phyloP scores from a whole-genome alignment of 495 filamentous ascomycete species.

The Pyrenula massariospora region DNA sequence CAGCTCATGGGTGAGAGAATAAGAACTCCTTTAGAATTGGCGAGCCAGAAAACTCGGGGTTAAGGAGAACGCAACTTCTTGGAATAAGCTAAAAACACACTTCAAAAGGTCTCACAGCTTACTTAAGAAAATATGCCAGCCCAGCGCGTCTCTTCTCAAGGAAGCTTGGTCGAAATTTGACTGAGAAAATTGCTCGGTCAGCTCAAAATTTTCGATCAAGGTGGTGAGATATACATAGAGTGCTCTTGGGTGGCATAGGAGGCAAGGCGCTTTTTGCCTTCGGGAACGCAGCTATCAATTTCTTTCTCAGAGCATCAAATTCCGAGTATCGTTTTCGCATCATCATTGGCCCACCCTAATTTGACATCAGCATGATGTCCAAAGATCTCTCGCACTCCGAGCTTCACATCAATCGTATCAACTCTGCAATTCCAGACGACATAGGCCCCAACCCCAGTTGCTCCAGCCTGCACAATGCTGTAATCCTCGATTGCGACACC shows the following conservation, averaged over 20 bases:
- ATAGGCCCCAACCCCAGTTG: slow-evolving; percentile 55
- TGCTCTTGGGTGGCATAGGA: slow-evolving; percentile 55
- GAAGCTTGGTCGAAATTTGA: slow-evolving; percentile 57
- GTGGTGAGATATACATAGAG: slow-evolving; percentile 47
- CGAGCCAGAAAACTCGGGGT: slow-evolving; percentile 57
- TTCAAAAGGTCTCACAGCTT: slow-evolving; percentile 13
- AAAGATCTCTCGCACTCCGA: slow-evolving; percentile 3
- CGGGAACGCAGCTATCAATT: slow-evolving; percentile 52
- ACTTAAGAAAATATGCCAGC: slow-evolving; percentile 64
- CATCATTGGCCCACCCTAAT: slow-evolving; percentile 45
- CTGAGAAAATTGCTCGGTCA: slow-evolving; percentile 21
- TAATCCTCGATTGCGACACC: slow-evolving; percentile 56
- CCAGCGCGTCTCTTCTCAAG: slow-evolving; percentile 54
- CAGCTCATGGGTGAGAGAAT: slow-evolving; percentile 26
- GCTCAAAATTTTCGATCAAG: not conserved
- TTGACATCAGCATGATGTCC: slow-evolving; percentile 9
- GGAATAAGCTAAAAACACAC: slow-evolving; percentile 4
- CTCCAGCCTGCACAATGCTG: slow-evolving; percentile 48
- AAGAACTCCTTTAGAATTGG: slow-evolving; percentile 62
- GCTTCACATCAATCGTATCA: slow-evolving; percentile 55
- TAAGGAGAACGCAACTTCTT: slow-evolving; percentile 50
- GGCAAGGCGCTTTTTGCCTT: slow-evolving; percentile 53
- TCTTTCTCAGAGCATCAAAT: slow-evolving; percentile 50
- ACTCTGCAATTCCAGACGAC: slow-evolving; percentile 66
- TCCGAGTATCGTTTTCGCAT: slow-evolving; percentile 63